Conservation (phyloP, 2,329 filamentous ascomycete genomes). For the Leptosphaerulina australis region DNA sequence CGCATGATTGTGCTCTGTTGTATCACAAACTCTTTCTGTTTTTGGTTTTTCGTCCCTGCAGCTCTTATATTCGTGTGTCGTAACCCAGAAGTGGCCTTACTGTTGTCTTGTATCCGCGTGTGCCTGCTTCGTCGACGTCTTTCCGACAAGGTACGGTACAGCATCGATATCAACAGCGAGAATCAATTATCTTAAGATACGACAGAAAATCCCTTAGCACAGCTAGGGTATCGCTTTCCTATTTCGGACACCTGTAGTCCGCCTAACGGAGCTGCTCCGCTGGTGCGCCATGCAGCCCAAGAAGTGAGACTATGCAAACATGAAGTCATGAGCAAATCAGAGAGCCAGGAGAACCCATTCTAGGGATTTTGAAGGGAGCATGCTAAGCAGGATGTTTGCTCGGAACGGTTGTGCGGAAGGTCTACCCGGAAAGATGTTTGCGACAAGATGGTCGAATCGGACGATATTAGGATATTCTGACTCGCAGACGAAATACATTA, state of each 20-base stretch:
- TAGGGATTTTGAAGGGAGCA: neutral
- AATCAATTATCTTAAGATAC: too few relatives aligned
- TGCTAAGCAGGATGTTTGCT: neutral
- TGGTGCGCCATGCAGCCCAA: conserved; percentile 1
- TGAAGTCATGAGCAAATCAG: conserved; percentile 10
- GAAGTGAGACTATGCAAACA: conserved; percentile 5
- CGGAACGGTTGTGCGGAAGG: neutral
- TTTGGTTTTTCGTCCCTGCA: neutral
- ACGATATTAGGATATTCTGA: neutral
- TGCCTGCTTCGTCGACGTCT: neutral
- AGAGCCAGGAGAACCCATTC: neutral
- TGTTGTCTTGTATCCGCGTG: neutral
- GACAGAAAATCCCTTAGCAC: neutral
- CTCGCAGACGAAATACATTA: neutral
- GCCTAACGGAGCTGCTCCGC: conserved; percentile 17
- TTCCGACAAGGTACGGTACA: neutral
- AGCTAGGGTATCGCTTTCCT: conserved; percentile 12
- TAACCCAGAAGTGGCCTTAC: neutral
- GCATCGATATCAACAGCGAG: neutral
- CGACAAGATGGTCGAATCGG: conserved; percentile 2
- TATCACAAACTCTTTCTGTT: neutral
- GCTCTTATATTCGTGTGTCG: neutral
- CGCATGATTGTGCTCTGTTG: neutral
- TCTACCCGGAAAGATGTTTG: neutral
- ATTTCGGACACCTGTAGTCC: neutral